These are phyloP conservation scores for Pseudozyma hubeiensis DNA, from an alignment of 1,284 basidiomycete species.

Conservation along the genomic window DNA sequence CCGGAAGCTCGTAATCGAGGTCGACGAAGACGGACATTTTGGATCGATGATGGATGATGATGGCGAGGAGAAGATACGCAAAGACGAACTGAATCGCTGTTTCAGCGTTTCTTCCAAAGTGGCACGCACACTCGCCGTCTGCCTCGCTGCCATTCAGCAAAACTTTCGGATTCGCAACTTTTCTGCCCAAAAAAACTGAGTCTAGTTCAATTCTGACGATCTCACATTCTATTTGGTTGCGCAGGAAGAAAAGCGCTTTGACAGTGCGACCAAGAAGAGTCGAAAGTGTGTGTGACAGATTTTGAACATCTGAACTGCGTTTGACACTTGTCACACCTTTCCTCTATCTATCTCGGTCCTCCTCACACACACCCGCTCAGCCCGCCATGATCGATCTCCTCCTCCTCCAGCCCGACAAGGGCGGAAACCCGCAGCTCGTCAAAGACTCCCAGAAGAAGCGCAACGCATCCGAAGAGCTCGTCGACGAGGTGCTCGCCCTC, in stretches of 20 bases:
- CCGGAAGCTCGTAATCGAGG: slow-evolving; percentile 61
- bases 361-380: not conserved
- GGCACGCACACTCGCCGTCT: slow-evolving; percentile 11
- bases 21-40: slow-evolving; percentile 61
- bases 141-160: not conserved
- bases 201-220: no score
- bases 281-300: no score
- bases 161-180: not conserved
- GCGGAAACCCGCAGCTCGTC: slow-evolving; percentile 93
- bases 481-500: slow-evolving; percentile 91
- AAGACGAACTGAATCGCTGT: not conserved
- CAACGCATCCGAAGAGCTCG: slow-evolving; percentile 86
- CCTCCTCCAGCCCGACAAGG: slow-evolving; percentile 71
- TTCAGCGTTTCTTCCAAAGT: slow-evolving; percentile 29
- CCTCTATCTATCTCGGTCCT: not conserved
- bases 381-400: slow-evolving; percentile 50
- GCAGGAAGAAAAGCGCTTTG: no score
- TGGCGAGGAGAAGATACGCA: not conserved
- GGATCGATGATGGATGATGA: slow-evolving; percentile 6
- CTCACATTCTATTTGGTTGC: no score
- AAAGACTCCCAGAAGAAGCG: slow-evolving; percentile 92
- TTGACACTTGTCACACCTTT: slow-evolving; percentile 10
- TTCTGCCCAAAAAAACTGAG: not conserved
- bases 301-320: slow-evolving; percentile 2
- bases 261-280: not conserved